Evolutionary conservation across 1,139 yeast genomes (phyloP).

Genomic region (Nakaseomyces sp.): DNA sequence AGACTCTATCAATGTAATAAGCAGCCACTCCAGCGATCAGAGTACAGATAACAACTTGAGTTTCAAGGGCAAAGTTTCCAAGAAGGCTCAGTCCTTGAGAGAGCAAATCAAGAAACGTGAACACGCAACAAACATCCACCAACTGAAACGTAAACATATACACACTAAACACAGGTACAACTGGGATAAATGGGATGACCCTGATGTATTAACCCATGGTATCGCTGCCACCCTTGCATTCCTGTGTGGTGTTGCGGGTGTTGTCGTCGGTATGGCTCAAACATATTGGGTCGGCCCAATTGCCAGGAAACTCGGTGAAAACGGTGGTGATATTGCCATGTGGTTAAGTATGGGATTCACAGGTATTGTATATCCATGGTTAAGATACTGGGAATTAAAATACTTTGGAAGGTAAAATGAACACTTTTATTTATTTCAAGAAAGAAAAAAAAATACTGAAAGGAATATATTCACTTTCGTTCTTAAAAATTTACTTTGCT

Average conservation of each 20-base stretch:
- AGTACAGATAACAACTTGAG: constrained; percentile 5
- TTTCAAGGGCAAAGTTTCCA: constrained; percentile 1
- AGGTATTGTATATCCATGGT: constrained; percentile 51
- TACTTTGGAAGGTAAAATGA: constrained; percentile 37
- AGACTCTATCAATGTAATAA: not conserved
- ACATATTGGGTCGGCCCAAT: constrained; percentile 69
- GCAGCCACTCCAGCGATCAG: constrained; percentile 7
- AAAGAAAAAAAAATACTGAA: too few relatives aligned
- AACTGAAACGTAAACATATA: constrained; percentile 16
- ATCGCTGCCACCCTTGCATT: constrained; percentile 56
- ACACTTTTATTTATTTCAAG: not conserved
- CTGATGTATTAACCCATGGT: constrained; percentile 48
- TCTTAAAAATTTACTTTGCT: too few relatives aligned
- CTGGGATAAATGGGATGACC: constrained; percentile 61
- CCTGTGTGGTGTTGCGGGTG: constrained; percentile 60
- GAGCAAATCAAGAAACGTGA: constrained; percentile 5
- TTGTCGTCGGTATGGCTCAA: constrained; percentile 76
- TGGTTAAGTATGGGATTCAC: constrained; percentile 72
- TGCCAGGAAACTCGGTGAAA: constrained; percentile 47
- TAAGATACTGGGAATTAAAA: constrained; percentile 57
- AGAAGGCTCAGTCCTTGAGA: constrained; percentile 1
- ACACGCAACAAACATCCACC: constrained; percentile 14
- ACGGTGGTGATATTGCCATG: constrained; percentile 75
- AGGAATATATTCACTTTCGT: too few relatives aligned
- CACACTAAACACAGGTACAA: constrained; percentile 39